Evolutionary conservation across 805 yeast genomes (phyloP).

Genomic region (Martiniozyma abietophila): DNA sequence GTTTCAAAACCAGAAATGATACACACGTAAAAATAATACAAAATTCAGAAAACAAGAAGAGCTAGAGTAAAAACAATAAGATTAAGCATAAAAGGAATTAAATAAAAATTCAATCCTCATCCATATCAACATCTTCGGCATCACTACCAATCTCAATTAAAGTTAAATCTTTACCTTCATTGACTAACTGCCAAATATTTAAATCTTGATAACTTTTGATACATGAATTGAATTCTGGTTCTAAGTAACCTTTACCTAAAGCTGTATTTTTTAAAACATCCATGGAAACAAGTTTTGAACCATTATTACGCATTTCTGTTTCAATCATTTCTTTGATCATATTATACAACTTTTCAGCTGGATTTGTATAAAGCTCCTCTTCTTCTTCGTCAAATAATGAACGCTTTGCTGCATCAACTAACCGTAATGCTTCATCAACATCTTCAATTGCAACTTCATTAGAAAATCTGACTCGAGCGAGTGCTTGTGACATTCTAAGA

Average conservation of each 20-base stretch:
- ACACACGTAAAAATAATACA: constrained; percentile 1
- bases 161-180: constrained; percentile 57
- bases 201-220: constrained; percentile 62
- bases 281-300: constrained; percentile 31
- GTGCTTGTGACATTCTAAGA: constrained; percentile 86
- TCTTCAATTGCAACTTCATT: constrained; percentile 63
- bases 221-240: constrained; percentile 67
- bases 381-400: constrained; percentile 55
- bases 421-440: constrained; percentile 91
- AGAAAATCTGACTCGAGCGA: constrained; percentile 81
- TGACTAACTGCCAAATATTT: constrained; percentile 68
- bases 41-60: too few species aligned
- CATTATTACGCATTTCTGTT: constrained; percentile 19
- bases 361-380: constrained; percentile 49
- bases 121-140: constrained; percentile 22
- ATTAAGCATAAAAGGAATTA: neutral
- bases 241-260: constrained; percentile 76
- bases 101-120: neutral
- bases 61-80: neutral
- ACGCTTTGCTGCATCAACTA: constrained; percentile 78
- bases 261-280: constrained; percentile 51
- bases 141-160: constrained; percentile 34
- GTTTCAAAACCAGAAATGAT: neutral
- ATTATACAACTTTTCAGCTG: constrained; percentile 61
- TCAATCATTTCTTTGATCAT: constrained; percentile 44